Percentiles rank a stretch among this genome's conserved stretches.
These are phyloP conservation scores for Pseudogymnoascus sp. DNA, from an alignment of 2,329 filamentous ascomycete genomes.

Conservation along the genomic window DNA sequence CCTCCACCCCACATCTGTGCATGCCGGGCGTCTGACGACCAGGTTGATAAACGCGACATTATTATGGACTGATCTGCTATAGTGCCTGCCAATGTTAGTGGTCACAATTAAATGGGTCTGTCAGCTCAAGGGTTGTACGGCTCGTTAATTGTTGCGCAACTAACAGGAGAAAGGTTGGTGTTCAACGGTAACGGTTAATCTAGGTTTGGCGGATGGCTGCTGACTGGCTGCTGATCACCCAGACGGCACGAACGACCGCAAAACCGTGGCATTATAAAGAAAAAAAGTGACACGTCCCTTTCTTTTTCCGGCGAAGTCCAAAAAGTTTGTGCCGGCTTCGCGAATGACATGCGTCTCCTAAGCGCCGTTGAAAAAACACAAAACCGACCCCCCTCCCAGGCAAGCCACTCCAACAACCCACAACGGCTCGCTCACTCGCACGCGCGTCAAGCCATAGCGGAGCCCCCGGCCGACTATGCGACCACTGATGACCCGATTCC, in stretches of 20 bases:
- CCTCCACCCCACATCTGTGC: background rate
- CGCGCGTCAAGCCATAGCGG: constrained; percentile 1
- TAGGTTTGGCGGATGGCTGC: background rate
- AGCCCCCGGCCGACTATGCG: background rate
- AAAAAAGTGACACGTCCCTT: background rate
- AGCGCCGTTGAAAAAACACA: constrained; percentile 1
- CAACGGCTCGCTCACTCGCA: background rate
- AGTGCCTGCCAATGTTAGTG: background rate
- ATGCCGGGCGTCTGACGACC: constrained; percentile 3
- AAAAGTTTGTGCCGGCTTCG: background rate
- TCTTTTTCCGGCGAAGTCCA: background rate
- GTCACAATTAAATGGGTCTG: background rate
- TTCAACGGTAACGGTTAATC: constrained; percentile 1
- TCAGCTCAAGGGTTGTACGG: background rate
- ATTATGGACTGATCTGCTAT: background rate
- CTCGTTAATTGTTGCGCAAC: background rate
- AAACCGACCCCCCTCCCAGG: background rate
- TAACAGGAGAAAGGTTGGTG: background rate
- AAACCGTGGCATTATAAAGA: background rate
- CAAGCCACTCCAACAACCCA: background rate
- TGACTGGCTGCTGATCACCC: background rate
- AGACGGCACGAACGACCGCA: background rate
- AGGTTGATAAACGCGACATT: constrained; percentile 5
- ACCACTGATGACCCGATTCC: background rate
- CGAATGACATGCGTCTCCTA: background rate